These are phyloP conservation scores for Bonnemaisonia californica DNA, from an alignment of 31 red algal species.

Conservation along the genomic window DNA sequence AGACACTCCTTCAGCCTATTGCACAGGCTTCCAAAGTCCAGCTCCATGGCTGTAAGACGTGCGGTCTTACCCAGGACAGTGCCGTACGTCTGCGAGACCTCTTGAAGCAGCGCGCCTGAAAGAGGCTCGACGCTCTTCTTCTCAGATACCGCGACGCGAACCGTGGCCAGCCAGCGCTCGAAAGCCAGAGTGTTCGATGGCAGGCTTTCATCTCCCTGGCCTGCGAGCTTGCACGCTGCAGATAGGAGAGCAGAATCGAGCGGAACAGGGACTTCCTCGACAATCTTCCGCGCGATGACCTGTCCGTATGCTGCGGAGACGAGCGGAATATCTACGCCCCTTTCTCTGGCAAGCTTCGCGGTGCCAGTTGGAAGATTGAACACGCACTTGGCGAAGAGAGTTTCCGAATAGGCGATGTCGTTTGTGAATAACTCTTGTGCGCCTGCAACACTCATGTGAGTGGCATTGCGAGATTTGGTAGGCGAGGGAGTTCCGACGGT, in stretches of 20 bases:
- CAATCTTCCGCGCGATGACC: slow-evolving; percentile 2
- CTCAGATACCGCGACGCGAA: background rate
- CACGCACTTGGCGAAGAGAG: background rate
- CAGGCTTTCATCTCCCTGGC: background rate
- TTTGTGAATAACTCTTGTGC: background rate
- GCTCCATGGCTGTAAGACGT: slow-evolving; percentile 2
- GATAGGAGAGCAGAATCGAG: background rate
- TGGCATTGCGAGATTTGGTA: background rate
- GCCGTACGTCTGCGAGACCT: slow-evolving; percentile 16
- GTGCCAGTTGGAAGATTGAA: slow-evolving; percentile 6
- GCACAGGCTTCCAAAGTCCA: background rate
- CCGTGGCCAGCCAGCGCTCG: background rate
- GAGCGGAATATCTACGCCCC: slow-evolving; percentile 3
- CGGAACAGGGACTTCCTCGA: background rate
- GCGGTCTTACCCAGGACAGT: slow-evolving; percentile 6
- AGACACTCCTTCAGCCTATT: background rate
- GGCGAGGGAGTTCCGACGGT: background rate
- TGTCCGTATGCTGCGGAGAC: slow-evolving; percentile 14
- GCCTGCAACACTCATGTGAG: background rate
- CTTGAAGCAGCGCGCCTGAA: background rate
- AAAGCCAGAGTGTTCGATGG: background rate
- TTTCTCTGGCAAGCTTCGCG: background rate
- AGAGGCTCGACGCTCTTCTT: background rate
- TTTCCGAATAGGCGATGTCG: slow-evolving; percentile 2
- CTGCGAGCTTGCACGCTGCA: background rate